Evolutionary conservation across 306 rosid species (phyloP).

Genomic region (Ormosia emarginata): DNA sequence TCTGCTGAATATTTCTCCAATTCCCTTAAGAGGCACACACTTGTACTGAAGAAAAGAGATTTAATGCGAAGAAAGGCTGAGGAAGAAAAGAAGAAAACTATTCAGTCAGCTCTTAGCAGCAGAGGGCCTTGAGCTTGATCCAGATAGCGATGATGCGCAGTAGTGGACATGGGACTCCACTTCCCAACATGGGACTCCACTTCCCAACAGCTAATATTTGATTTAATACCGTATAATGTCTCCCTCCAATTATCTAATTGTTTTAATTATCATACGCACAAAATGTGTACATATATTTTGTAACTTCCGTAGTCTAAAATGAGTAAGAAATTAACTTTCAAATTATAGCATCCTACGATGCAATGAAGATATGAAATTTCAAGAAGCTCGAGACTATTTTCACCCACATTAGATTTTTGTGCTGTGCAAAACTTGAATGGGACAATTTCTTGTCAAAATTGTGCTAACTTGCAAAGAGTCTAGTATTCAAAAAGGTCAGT

Average conservation of each 20-base stretch:
- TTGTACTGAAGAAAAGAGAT: conserved; percentile 77
- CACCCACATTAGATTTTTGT: no score
- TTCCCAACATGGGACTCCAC: no score
- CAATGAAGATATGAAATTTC: background rate
- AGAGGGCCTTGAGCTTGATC: conserved; percentile 90
- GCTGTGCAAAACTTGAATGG: no score
- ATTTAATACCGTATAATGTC: conserved; percentile 17
- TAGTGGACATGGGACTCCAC: conserved; percentile 25
- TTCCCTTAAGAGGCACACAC: conserved; percentile 79
- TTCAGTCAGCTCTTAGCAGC: conserved; percentile 75
- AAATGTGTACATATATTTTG: conserved; percentile 39
- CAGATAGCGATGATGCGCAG: conserved; percentile 58
- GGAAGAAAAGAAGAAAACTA: conserved; percentile 64
- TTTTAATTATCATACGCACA: background rate
- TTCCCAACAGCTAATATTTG: conserved; percentile 17
- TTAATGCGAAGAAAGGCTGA: conserved; percentile 76
- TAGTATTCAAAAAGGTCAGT: no score
- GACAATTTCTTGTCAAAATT: no score
- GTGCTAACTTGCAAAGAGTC: no score
- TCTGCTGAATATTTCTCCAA: conserved; percentile 61
- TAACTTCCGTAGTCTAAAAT: background rate
- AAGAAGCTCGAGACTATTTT: background rate
- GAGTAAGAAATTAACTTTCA: conserved; percentile 2
- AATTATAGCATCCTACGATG: background rate
- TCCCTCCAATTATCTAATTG: conserved; percentile 10